Base-by-base conservation (phyloP, 2,329 filamentous ascomycete genomes). In the Aspergillus clavatus region DNA sequence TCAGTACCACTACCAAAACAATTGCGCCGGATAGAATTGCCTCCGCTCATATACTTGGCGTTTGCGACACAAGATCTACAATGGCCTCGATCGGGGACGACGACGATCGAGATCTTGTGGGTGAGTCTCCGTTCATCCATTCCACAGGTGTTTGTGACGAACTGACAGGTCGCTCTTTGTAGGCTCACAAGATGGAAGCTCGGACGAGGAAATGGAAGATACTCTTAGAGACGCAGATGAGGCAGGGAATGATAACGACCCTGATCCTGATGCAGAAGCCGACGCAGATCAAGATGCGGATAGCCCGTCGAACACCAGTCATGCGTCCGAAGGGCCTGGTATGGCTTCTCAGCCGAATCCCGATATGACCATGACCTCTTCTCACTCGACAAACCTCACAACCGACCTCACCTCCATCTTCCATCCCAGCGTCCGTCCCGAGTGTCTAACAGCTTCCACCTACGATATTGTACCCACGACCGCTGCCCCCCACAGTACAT, bases 401-500 rank as follows among this genome's bases (percentile, higher is more conserved):
- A 55, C 66, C 5, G 67, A 60, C 50, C 56, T 50, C 33, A 59
- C 62, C 40, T 69, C 68, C 31, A 72, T 68, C 48, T 75, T 71
- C 54, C 81, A 79, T 38, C 85, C 84, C 1, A 75, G 72, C 40
- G 77, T 89, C n/a, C 81, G 87, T 0, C 77, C 83, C 8, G 89
- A 95, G 61, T 86, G 83, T n/a, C 72, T 95, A 40, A 84, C 78
- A 1, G 91, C 93, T 11, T 73, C 77, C 31, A 80, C 86, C 2
- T 98, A 97, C 72, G 93, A 98, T 64, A 95, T 98, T 48, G 86
- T 95, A 1, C 93, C 93, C 1, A 97, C 93, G 18, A 97, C 97
- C 72, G 93, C 93, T 2, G 93, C 93, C 3, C 93, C 93, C 1
- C 90, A 96, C 66, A 87, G 89, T 51, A 98, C 93, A 3, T 96